Percentiles rank a stretch among this genome's conserved stretches.
Conservation (phyloP, 371 early-diverging fungal species). For the Funneliformis caledonium region DNA sequence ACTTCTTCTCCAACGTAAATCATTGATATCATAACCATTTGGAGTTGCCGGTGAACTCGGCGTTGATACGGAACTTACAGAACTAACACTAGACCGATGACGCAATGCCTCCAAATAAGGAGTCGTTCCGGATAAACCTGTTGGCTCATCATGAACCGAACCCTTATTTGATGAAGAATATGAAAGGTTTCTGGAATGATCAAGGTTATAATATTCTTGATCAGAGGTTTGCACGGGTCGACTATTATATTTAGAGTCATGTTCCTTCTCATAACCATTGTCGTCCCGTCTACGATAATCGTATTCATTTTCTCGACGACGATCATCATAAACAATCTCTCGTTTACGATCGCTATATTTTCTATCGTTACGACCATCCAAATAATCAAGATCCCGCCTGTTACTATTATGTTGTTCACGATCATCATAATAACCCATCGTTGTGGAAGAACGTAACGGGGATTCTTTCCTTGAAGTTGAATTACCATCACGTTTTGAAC, state of each 20-base stretch:
- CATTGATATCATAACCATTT: conserved; percentile 15
- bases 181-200: conserved; percentile 21
- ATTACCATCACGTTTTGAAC: conserved; percentile 4
- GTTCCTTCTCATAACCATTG: neutral
- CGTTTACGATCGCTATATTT: neutral
- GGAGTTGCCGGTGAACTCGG: conserved; percentile 39
- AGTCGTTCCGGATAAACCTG: too few relatives aligned
- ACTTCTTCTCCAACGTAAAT: conserved; percentile 8
- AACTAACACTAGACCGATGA: conserved; percentile 23
- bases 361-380: neutral
- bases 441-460: neutral
- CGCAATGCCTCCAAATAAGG: conserved; percentile 16
- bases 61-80: conserved; percentile 34
- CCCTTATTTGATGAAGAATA: conserved; percentile 18
- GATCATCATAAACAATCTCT: neutral
- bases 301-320: neutral
- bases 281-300: neutral
- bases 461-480: neutral
- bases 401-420: neutral
- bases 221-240: neutral
- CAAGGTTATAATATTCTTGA: neutral
- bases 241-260: conserved; percentile 9
- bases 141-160: neutral
- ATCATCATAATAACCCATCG: neutral
- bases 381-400: neutral